Base-by-base conservation (phyloP, 2,329 filamentous ascomycete genomes). In the Pestalotiopsis sp. region DNA sequence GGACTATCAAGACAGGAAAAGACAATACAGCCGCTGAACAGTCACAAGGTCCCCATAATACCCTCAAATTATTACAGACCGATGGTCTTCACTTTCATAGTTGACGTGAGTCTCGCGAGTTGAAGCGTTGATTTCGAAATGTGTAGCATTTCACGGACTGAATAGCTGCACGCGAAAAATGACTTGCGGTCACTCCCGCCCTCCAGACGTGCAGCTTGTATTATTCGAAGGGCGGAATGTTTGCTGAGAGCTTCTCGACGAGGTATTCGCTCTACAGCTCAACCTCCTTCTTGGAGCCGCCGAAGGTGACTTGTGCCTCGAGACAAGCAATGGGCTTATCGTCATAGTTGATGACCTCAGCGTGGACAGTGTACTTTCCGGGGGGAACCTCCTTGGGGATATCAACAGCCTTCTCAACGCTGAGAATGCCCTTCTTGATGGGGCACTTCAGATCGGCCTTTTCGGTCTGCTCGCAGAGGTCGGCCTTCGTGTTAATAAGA, bases 361-460 rank as follows among this genome's bases (percentile, higher is more conserved):
- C 96, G 52, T 91, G 83, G 45, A 99, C 96, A 20, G 88, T 92
- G 87, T 98, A 99, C 77, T 90, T 95, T 78, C 95, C 96, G 69
- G 93, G 92, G 79, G 95, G 95, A 73, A 98, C 96, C 81, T 97
- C 89, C 74, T 86, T 89, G 66, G 96, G 96, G 70, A 99, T 86
- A 49, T 95, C 90, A 67, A 98, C 93, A 23, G 90, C 86, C 86
- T 98, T 98, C 73, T 84, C 89, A 73, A 99, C 83, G 49, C 83
- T 83, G 77, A 94, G 85, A 25, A 90, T 83, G 69, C 95, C 95
- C 82, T 93, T 89, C 82, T 97, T 85, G 69, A 99, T 87, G 63
- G 96, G 96, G 82, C 96, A 99, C 75, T 93, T 83, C 68, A 98
- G 85, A 75, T 98, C 94, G 59, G 98, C 93, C 74, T 98, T 94